Evolutionary conservation across 306 rosid species (phyloP).

Genomic region (Dalbergia cultrata): DNA sequence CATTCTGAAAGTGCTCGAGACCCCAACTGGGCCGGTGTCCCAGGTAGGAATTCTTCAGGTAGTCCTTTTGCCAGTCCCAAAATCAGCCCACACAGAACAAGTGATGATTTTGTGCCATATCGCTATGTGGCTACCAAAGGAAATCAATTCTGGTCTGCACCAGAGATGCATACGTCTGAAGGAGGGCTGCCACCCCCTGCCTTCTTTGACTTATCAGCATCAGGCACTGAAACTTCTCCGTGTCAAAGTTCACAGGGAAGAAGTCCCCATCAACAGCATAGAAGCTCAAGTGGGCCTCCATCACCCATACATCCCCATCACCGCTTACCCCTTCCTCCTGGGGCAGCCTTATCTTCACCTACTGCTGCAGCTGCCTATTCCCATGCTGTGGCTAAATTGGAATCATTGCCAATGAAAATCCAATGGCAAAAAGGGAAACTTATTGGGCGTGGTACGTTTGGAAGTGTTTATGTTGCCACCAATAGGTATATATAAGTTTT

Average conservation of each 20-base stretch:
- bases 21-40: slow-evolving; percentile 50
- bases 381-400: slow-evolving; percentile 55
- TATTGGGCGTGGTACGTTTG: slow-evolving; percentile 95
- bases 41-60: slow-evolving; percentile 61
- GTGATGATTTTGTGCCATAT: slow-evolving; percentile 56
- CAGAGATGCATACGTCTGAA: slow-evolving; percentile 61
- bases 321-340: slow-evolving; percentile 90
- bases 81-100: slow-evolving; percentile 60
- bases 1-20: slow-evolving; percentile 39
- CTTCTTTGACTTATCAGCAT: slow-evolving; percentile 53
- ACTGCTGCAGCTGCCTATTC: slow-evolving; percentile 34
- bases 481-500: slow-evolving; percentile 62
- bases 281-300: slow-evolving; percentile 61
- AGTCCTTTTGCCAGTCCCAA: slow-evolving; percentile 70
- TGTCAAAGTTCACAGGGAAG: slow-evolving; percentile 64
- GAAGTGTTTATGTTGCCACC: slow-evolving; percentile 90
- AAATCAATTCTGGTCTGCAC: slow-evolving; percentile 80
- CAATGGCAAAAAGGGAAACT: slow-evolving; percentile 95
- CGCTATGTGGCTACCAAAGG: slow-evolving; percentile 50
- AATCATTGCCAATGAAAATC: slow-evolving; percentile 63
- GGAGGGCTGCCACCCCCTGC: slow-evolving; percentile 59
- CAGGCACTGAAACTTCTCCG: slow-evolving; percentile 61
- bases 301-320: slow-evolving; percentile 68
- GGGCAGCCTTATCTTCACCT: slow-evolving; percentile 59
- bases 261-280: slow-evolving; percentile 53